Percentiles rank a stretch among this genome's conserved stretches.
phyloP scores from a whole-genome alignment of 2,329 filamentous ascomycete species.

The Penicillium sp. region DNA sequence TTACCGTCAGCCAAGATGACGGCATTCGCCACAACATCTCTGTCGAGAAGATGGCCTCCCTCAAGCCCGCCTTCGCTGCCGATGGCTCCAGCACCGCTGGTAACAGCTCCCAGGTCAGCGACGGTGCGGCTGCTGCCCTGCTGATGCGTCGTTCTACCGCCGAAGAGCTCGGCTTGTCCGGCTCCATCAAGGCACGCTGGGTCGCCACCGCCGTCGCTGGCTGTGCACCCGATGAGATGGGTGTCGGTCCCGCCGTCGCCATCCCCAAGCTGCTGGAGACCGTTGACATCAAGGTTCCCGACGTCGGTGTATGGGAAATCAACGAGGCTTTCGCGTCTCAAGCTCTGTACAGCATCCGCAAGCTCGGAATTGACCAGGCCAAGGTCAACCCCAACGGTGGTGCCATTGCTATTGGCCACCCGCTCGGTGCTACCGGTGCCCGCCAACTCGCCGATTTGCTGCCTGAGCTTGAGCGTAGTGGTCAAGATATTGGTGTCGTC shows the following conservation, averaged over 20 bases:
- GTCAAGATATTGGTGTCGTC: constrained; percentile 74
- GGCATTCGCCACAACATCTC: constrained; percentile 70
- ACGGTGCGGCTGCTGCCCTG: constrained; percentile 79
- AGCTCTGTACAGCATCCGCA: constrained; percentile 67
- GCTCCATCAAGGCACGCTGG: constrained; percentile 76
- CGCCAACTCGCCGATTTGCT: constrained; percentile 75
- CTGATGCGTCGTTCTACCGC: constrained; percentile 84
- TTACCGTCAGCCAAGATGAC: constrained; percentile 75
- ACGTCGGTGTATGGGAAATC: constrained; percentile 86
- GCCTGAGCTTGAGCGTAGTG: constrained; percentile 63
- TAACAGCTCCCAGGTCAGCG: constrained; percentile 80
- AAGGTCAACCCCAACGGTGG: constrained; percentile 90
- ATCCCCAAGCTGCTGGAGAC: constrained; percentile 76
- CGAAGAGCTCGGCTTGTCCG: constrained; percentile 65
- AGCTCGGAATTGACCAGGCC: constrained; percentile 57
- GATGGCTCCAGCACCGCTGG: constrained; percentile 79
- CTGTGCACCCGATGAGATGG: constrained; percentile 89
- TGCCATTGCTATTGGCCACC: constrained; percentile 90
- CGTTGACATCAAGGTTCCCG: constrained; percentile 62
- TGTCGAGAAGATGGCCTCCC: constrained; percentile 66
- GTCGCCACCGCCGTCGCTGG: constrained; percentile 72
- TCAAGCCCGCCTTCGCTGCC: constrained; percentile 81
- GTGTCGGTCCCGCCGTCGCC: constrained; percentile 79
- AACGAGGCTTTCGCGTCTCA: constrained; percentile 75
- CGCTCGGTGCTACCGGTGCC: constrained; percentile 82